These are phyloP conservation scores for Sporothrix globosa DNA, from an alignment of 2,329 filamentous ascomycete species.

Conservation along the genomic window DNA sequence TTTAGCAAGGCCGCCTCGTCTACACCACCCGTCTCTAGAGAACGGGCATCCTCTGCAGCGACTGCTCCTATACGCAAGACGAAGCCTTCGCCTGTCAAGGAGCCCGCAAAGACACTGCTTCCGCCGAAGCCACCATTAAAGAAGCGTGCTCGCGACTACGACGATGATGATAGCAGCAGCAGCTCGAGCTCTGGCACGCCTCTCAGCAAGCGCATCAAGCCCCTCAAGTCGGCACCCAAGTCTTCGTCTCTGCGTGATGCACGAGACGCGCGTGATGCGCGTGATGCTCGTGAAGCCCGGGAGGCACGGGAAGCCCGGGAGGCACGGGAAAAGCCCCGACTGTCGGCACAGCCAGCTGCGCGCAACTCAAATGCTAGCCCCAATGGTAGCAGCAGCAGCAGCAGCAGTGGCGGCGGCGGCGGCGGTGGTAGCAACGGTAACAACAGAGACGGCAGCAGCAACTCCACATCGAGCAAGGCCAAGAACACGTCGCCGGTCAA, in stretches of 20 bases:
- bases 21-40: constrained; percentile 24
- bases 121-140: constrained; percentile 46
- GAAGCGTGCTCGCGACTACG: constrained; percentile 57
- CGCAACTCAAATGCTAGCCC: constrained; percentile 52
- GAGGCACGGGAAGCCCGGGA: constrained; percentile 9
- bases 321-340: constrained; percentile 13
- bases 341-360: constrained; percentile 1
- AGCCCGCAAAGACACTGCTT: constrained; percentile 32
- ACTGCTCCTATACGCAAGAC: constrained; percentile 33
- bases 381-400: constrained; percentile 30
- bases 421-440: constrained; percentile 2
- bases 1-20: constrained; percentile 19
- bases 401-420: not conserved
- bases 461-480: not conserved
- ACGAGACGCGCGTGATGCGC: not conserved
- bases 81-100: constrained; percentile 33
- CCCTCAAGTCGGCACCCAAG: constrained; percentile 39
- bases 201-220: constrained; percentile 61
- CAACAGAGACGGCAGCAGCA: not conserved
- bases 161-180: constrained; percentile 58
- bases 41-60: constrained; percentile 34
- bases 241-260: constrained; percentile 18
- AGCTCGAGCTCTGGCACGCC: constrained; percentile 64
- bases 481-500: constrained; percentile 60
- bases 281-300: not conserved